Base-by-base conservation (phyloP, 1,284 basidiomycete species). In the Cerioporus squamosus region DNA sequence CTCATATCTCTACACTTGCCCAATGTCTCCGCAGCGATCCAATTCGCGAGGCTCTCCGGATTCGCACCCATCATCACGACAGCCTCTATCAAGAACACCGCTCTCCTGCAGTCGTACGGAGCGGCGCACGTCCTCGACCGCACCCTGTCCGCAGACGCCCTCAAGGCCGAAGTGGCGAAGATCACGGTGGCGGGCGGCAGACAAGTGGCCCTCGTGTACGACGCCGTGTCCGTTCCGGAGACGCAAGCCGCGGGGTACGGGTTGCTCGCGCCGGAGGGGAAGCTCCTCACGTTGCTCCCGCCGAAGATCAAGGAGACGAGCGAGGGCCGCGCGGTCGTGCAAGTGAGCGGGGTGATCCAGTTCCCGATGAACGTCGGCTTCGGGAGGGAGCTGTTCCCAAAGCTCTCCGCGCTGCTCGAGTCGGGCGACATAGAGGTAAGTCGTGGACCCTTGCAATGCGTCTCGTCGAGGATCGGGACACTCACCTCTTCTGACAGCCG, bases 371-470 rank as follows among this genome's bases (percentile, higher is more conserved):
- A 45, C 31, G 42, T 20, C n/a, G 38, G 48, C 23, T 22, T 33
- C 49, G 26, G 55, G 69, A 73, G 69, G 2, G 74, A 78, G 36
- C 80, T 84, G 65, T 68, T 82, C 20, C 77, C 77, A 12, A 76
- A 73, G 56, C 63, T 81, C 6, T 77, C 79, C 1, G 48, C 24
- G 14, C 29, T 55, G 26, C 44, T 59, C 14, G 49, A 47, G 29
- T 38, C 38, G 2, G 58, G 58, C 9, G 58, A 51, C 3, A 43
- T 59, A n/a, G 55, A 48, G 51, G 56, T 57, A 44, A 42, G 45
- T 20, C 18, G 0, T n/a, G n/a, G n/a, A n/a, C n/a, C n/a, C n/a
- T 15, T 40, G 3, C 18, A 2, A 20, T 26, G 8, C 23, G 2
- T 10, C 22, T 2, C 9, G 36, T 29, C 26, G 9, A 29, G 26